phyloP scores from a whole-genome alignment of 129 eudicot genomes.

The Helichrysum umbraculigerum region DNA sequence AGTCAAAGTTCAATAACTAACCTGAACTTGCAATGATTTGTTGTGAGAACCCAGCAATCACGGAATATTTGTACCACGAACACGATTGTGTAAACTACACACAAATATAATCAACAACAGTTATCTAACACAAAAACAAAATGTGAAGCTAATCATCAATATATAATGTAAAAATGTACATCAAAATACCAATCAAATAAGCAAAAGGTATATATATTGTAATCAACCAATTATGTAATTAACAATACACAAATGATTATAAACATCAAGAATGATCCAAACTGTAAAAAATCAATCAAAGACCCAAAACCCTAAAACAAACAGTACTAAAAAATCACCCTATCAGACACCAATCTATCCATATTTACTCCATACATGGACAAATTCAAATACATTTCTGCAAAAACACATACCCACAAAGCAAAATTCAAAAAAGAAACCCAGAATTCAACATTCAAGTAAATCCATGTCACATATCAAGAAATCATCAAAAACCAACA shows the following conservation, averaged over 20 bases:
- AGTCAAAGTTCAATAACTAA: conserved; percentile 31
- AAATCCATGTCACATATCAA: background rate
- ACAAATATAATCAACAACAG: conserved; percentile 3
- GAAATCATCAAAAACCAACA: background rate
- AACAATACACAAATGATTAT: background rate
- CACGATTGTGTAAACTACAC: conserved; percentile 51
- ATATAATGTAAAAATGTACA: too few relatives aligned
- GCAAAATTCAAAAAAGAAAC: background rate
- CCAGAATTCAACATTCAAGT: background rate
- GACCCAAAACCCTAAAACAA: conserved; percentile 26
- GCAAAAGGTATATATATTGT: too few relatives aligned
- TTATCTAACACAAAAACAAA: background rate
- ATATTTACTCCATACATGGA: background rate
- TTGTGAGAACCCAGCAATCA: conserved; percentile 46
- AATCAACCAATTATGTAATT: too few relatives aligned
- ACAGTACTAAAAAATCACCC: conserved; percentile 2
- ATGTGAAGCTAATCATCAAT: background rate
- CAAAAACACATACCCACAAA: background rate
- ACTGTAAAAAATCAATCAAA: background rate
- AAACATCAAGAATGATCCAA: conserved; percentile 21
- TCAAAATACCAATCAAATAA: background rate
- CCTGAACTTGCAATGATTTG: conserved; percentile 76
- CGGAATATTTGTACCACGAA: conserved; percentile 40
- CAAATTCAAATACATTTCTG: conserved; percentile 19
- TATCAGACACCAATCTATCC: background rate